phyloP scores from a whole-genome alignment of 768 basidiomycete genomes.

The Tulasnella calospora region DNA sequence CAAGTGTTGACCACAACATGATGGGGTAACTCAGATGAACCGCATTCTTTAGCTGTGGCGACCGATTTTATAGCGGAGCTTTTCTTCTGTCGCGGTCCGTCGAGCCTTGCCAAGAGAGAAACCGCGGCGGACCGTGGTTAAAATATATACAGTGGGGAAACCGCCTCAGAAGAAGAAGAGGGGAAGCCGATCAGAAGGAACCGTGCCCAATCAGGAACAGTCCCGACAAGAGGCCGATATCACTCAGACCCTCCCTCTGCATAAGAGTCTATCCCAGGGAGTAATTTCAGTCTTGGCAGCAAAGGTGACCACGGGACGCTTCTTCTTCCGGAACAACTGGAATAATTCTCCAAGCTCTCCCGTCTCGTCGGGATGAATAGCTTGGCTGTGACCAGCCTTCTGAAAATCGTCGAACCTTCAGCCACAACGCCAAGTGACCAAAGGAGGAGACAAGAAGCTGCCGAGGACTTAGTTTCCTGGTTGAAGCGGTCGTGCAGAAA shows the following conservation, averaged over 20 bases:
- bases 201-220: background rate
- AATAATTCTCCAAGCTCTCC: background rate
- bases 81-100: background rate
- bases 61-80: background rate
- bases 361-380: background rate
- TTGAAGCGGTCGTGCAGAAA: background rate
- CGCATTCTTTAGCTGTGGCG: background rate
- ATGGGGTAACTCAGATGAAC: background rate
- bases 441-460: background rate
- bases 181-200: background rate
- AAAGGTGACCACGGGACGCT: background rate
- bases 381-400: background rate
- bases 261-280: background rate
- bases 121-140: background rate
- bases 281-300: background rate
- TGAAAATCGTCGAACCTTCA: background rate
- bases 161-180: background rate
- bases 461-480: background rate
- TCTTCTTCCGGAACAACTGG: background rate
- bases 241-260: background rate
- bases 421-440: background rate
- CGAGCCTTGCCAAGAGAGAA: conserved; percentile 1
- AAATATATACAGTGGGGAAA: background rate
- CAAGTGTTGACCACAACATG: background rate
- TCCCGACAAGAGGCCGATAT: background rate